Evolutionary conservation across 2,329 filamentous ascomycete species (phyloP), one percentile per base, ranked within the genome.

Genomic region (Fusarium nurragi): DNA sequence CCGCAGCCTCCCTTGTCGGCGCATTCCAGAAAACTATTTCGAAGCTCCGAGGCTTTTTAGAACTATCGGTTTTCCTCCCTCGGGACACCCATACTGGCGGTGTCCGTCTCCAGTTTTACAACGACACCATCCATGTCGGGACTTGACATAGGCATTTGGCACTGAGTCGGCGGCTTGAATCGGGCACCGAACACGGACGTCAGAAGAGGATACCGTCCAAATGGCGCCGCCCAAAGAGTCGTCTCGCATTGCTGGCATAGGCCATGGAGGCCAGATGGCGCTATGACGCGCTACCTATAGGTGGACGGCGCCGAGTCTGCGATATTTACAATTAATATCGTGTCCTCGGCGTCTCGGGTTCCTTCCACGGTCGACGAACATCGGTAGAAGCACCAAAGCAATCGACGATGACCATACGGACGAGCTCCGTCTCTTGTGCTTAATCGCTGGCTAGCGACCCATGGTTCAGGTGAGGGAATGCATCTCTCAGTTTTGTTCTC

Each of bases 21-120:
- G 54, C 23, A 50, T 65, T 65, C 60, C 23, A 61, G 49, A 67
- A 67, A 47, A 53, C 46, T 45, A 49, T 67, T 50, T 57, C 37
- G 39, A 67, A 55, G 63, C 34, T 41, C 46, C 28, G 25, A 48
- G 50, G n/a, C 40, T 53, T 47, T 62, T 30, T 51, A 44, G 55
- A 38, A 45, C 64, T 65, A 65, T 67, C 50, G 64, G n/a, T 43
- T 64, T 60, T 53, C 44, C 19, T 44, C 28, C 22, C 39, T 39
- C 37, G 21, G 51, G 34, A 60, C 23, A 56, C 43, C 50, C 55
- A 61, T 65, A 49, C 46, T 38, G 26, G 44, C 48, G 48, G 28
- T 45, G 28, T 44, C 38, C 6, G 41, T 53, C 55, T 50, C 51
- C 56, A 59, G 30, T 65, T 59, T 52, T 62, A 56, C 62, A 55